Base-by-base conservation (phyloP, 2,329 filamentous ascomycete species). In the Alternaria sp. region DNA sequence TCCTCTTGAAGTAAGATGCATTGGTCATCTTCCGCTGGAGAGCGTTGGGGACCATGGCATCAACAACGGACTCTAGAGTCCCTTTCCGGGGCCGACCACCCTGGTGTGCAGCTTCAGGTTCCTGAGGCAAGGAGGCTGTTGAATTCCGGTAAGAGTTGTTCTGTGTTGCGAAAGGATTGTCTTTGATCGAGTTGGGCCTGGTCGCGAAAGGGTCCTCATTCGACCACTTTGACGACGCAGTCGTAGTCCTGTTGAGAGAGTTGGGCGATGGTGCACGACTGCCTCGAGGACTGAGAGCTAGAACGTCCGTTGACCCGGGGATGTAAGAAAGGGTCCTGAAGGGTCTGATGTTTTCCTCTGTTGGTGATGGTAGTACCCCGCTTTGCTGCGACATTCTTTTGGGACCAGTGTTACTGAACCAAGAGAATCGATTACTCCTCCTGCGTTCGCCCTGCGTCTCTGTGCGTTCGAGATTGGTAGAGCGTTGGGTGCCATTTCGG, bases 11-110 rank as follows among this genome's bases (percentile, higher is more conserved):
- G 61, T 59, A 64, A n/a, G 65, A 69, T 10, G 55, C 59, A 30
- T 70, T 70, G 7, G 69, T 73, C 47, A 71, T 47, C 25, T 60
- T 68, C 45, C 66, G 66, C 11, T 68, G 60, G 20, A 71, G 55
- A 11, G 60, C 28, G n/a, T 67, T 49, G 5, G 70, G 70, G 1
- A 73, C 62, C 30, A 72, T 58, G 23, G 61, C 57, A 45, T 71
- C 66, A 10, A 71, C 65, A 18, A 72, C 58, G 2, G 67, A 63
- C 14, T 62, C 67, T 18, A 73, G 33, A 10, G 66, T 74, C 5
- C 64, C 65, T 47, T 58, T 69, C 37, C 64, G 57, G 14, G 15
- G 61, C 14, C 60, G 60, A 10, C 61, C 46, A 44, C 26, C 50
- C 56, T 65, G 28, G 28, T 54, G 61, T 60, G 47, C 53, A 41